phyloP scores from a whole-genome alignment of 768 basidiomycete genomes.

The Amanita muscaria region DNA sequence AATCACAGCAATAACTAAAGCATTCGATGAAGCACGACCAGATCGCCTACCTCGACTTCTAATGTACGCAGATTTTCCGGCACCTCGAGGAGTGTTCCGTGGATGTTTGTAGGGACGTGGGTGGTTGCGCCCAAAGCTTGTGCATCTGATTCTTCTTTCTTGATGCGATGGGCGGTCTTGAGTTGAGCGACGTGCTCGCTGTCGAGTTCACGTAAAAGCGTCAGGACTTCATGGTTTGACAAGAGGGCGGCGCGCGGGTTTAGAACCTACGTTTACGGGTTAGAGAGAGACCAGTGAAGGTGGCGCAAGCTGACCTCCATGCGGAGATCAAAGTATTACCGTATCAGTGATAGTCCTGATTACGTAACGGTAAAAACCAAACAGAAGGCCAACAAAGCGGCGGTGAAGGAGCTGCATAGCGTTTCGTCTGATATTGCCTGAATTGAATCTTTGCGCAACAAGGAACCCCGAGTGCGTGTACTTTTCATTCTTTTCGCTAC shows the following conservation, averaged over 20 bases:
- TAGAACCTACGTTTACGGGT: constrained; percentile 40
- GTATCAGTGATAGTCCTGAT: constrained; percentile 5
- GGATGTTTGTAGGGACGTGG: constrained; percentile 9
- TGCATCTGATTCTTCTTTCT: constrained; percentile 58
- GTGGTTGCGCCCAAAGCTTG: constrained; percentile 5
- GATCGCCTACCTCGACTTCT: constrained; percentile 60
- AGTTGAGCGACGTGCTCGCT: constrained; percentile 60
- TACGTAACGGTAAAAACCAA: constrained; percentile 23
- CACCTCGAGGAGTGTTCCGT: constrained; percentile 36
- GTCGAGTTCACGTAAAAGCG: constrained; percentile 70
- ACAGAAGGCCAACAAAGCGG: constrained; percentile 35
- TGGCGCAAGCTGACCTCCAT: constrained; percentile 3
- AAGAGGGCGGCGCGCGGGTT: constrained; percentile 72
- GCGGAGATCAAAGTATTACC: no score
- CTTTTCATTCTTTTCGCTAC: background rate
- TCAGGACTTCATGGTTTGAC: constrained; percentile 81
- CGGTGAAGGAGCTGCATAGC: constrained; percentile 12
- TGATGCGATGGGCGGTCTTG: constrained; percentile 61
- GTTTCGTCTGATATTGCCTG: constrained; percentile 3
- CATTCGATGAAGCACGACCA: background rate
- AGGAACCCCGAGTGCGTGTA: background rate
- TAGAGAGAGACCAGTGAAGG: background rate
- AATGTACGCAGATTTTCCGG: constrained; percentile 79
- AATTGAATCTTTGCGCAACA: background rate
- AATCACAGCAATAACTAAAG: constrained; percentile 28